Evolutionary conservation across 2,329 filamentous ascomycete species (phyloP).

Genomic region (Fusarium sp.): DNA sequence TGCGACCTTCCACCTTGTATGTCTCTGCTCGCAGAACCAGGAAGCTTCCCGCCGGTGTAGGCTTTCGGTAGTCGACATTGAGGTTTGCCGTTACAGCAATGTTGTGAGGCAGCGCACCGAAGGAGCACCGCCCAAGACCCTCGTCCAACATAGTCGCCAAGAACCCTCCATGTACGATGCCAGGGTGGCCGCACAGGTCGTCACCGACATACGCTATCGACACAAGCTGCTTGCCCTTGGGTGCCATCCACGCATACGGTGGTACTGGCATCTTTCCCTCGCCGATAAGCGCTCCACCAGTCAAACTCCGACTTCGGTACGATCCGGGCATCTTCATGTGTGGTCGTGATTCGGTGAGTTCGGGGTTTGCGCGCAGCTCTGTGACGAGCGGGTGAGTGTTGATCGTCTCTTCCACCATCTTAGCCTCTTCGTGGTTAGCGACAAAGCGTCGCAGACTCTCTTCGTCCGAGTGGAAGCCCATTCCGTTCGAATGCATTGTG

Average conservation of each 20-base stretch:
- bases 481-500: conserved; percentile 48
- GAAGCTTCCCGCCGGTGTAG: conserved; percentile 79
- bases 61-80: conserved; percentile 83
- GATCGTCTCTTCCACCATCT: conserved; percentile 78
- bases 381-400: conserved; percentile 78
- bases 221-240: conserved; percentile 74
- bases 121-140: conserved; percentile 87
- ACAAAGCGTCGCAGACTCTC: conserved; percentile 77
- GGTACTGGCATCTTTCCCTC: conserved; percentile 82
- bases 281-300: conserved; percentile 81
- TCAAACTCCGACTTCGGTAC: conserved; percentile 80
- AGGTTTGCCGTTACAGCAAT: conserved; percentile 88
- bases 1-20: conserved; percentile 87
- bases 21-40: conserved; percentile 84
- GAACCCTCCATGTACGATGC: conserved; percentile 89
- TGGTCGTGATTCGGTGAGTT: conserved; percentile 81
- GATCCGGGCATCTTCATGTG: conserved; percentile 84
- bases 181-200: conserved; percentile 88
- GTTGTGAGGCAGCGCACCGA: conserved; percentile 86
- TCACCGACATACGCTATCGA: conserved; percentile 81
- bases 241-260: conserved; percentile 80
- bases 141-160: conserved; percentile 95
- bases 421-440: conserved; percentile 63
- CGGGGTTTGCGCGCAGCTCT: conserved; percentile 73
- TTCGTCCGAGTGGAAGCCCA: conserved; percentile 66